Evolutionary conservation across 2,329 filamentous ascomycete species (phyloP), one percentile per base, ranked within the genome.

Genomic region (Alternaria sp.): DNA sequence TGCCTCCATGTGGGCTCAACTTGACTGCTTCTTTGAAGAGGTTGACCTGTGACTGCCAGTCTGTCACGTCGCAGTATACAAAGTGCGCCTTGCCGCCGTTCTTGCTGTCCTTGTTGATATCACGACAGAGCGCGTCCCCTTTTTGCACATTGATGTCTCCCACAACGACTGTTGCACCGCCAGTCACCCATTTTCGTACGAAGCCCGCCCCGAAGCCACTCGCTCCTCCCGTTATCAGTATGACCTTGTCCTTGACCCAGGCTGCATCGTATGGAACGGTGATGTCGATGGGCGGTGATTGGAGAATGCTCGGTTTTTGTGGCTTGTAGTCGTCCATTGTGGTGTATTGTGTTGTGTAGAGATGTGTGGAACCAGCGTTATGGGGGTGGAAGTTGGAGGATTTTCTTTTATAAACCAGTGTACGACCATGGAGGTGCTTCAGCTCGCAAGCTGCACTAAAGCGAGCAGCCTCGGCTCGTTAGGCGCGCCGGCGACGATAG

Each of bases 41-140:
- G 28, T 81, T 77, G 44, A 87, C 84, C 69, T 90, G 88, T 5
- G 84, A 85, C 41, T 85, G 78, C 86, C 87, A 91, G 62, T 83
- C 80, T 1, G 85, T 86, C 9, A 91, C 88, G 75, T 91, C 85
- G 79, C 86, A 88, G 66, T 83, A 80, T 51, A 86, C 77, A 70
- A 85, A 89, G 68, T 84, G 79, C 59, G 85, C 83, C 26, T 82
- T 77, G 50, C 75, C 64, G 56, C 78, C 80, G 21, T 72, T 78
- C 31, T 73, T 79, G 26, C 36, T 39, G 59, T 69, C 71, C 40
- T 78, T 69, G 40, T 82, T 80, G 37, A 89, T 75, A 28, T 83
- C 78, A 11, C 83, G 82, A 8, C 86, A 82, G 24, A 90, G 79
- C 23, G 78, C 73, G 62, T 85, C 80, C 24, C 87, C 88, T 9